phyloP scores from a whole-genome alignment of 1,139 yeast genomes.

The Protomyces gravidus region DNA sequence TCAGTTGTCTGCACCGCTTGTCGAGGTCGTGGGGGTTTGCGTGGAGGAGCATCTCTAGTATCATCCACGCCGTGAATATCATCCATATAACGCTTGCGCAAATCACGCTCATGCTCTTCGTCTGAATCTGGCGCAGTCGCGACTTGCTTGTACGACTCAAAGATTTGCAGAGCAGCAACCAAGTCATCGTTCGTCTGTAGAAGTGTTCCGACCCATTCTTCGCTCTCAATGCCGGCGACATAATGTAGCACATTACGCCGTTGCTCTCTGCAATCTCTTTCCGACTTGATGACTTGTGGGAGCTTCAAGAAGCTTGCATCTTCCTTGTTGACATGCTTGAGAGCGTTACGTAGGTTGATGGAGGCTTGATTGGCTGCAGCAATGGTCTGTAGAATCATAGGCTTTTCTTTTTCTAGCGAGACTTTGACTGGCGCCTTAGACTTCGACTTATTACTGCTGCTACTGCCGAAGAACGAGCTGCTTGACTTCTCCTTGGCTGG shows the following conservation, averaged over 20 bases:
- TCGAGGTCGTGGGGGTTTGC: constrained; percentile 20
- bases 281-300: constrained; percentile 47
- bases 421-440: constrained; percentile 7
- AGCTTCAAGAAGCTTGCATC: constrained; percentile 59
- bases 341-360: constrained; percentile 63
- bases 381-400: constrained; percentile 53
- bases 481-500: constrained; percentile 26
- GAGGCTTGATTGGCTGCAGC: constrained; percentile 76
- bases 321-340: constrained; percentile 53
- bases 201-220: constrained; percentile 78
- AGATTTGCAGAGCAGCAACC: constrained; percentile 64
- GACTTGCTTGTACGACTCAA: constrained; percentile 51
- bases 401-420: constrained; percentile 23
- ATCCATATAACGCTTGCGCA: constrained; percentile 11
- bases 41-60: constrained; percentile 10
- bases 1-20: neutral
- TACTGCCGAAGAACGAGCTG: constrained; percentile 10
- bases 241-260: constrained; percentile 75
- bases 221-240: constrained; percentile 72
- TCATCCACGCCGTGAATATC: constrained; percentile 21
- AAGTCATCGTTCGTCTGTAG: constrained; percentile 86
- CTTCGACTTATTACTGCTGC: constrained; percentile 10
- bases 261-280: constrained; percentile 68
- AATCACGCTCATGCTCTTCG: constrained; percentile 30
- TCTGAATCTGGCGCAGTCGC: constrained; percentile 49